Percentiles rank a stretch among this genome's conserved stretches.
phyloP scores from a whole-genome alignment of 108 stramenopile genomes.

The Nitzschia sp. region DNA sequence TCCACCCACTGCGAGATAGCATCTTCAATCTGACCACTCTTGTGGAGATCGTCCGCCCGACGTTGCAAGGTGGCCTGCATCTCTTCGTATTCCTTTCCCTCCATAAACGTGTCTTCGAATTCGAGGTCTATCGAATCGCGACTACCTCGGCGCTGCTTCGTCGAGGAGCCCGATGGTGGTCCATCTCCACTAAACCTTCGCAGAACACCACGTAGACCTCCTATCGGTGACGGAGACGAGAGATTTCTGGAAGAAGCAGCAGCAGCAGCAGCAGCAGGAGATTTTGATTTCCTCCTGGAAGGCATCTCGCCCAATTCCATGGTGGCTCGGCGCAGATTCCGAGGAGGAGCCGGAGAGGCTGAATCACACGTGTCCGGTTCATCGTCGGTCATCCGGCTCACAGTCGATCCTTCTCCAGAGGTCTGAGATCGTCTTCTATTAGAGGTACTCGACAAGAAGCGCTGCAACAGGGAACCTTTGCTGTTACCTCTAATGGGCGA shows the following conservation, averaged over 20 bases:
- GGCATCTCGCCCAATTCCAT: slow-evolving; percentile 4
- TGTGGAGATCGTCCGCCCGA: slow-evolving; percentile 19
- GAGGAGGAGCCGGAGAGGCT: not conserved
- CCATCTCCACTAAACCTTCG: slow-evolving; percentile 21
- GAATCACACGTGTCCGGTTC: not conserved
- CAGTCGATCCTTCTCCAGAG: slow-evolving; percentile 17
- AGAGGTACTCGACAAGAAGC: slow-evolving; percentile 8
- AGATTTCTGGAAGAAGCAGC: not conserved
- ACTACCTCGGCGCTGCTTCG: not conserved
- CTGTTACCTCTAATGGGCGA: not conserved
- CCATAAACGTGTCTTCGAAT: slow-evolving; percentile 3
- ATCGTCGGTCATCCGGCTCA: slow-evolving; percentile 15
- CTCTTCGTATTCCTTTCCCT: slow-evolving; percentile 12
- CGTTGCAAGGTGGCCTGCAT: slow-evolving; percentile 14
- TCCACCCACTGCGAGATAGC: slow-evolving; percentile 26
- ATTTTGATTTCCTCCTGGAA: not conserved
- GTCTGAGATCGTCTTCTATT: slow-evolving; percentile 16
- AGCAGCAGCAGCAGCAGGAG: not conserved
- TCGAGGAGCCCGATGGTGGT: not conserved
- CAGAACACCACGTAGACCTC: slow-evolving; percentile 12
- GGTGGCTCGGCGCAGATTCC: slow-evolving; percentile 4
- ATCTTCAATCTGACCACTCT: slow-evolving; percentile 11
- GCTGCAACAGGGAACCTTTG: slow-evolving; percentile 4
- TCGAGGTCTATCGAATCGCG: slow-evolving; percentile 2
- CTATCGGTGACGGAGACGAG: not conserved